Conservation (phyloP, 2,329 filamentous ascomycete genomes). For the Aquanectria penicillioides region DNA sequence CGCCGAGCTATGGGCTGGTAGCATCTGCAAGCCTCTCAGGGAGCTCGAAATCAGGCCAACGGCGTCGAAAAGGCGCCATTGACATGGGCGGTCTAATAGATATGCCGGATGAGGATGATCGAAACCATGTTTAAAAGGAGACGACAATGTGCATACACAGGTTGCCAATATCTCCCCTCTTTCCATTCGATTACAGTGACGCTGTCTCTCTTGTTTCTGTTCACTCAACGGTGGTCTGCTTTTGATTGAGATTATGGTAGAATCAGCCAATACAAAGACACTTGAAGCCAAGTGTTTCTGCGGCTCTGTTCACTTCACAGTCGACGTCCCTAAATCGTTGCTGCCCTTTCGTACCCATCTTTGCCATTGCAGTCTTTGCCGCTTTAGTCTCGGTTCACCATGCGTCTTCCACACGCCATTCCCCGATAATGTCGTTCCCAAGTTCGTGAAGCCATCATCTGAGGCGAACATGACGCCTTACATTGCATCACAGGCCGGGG, state of each 20-base stretch:
- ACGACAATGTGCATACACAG: no score
- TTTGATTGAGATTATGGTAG: constrained; percentile 27
- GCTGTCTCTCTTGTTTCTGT: not conserved
- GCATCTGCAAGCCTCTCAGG: not conserved
- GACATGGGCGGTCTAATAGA: constrained; percentile 11
- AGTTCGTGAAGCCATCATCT: constrained; percentile 53
- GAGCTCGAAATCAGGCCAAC: not conserved
- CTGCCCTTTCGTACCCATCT: constrained; percentile 55
- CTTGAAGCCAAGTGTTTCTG: constrained; percentile 59
- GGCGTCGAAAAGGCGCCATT: constrained; percentile 8
- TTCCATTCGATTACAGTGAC: no score
- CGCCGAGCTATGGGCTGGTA: not conserved
- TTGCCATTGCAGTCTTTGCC: constrained; percentile 59
- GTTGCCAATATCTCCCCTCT: no score
- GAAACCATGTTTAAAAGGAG: not conserved
- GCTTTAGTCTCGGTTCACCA: constrained; percentile 53
- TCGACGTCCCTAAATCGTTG: constrained; percentile 49
- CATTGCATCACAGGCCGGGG: constrained; percentile 39
- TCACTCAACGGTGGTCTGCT: not conserved
- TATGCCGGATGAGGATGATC: not conserved
- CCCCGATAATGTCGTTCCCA: constrained; percentile 46
- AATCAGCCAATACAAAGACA: constrained; percentile 40
- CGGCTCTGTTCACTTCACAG: constrained; percentile 53
- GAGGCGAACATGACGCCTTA: constrained; percentile 51
- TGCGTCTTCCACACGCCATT: constrained; percentile 54